Evolutionary conservation across 495 filamentous ascomycete genomes (phyloP), one percentile per base, ranked within the genome.

Genomic region (Chlorociboria aeruginascens): DNA sequence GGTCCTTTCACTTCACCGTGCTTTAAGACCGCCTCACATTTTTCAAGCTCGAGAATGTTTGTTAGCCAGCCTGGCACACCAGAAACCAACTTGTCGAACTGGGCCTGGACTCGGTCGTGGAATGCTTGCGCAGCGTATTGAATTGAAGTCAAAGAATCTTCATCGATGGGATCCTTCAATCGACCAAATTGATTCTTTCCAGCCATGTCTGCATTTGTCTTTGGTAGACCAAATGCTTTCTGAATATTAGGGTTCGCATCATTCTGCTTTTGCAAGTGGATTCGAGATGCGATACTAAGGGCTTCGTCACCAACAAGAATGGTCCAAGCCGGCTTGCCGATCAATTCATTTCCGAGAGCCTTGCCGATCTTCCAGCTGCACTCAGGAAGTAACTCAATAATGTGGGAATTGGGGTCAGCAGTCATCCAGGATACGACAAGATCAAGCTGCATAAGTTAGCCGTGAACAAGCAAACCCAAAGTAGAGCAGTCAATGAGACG

Each of bases 371-470:
- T 33, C 6, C 52, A 31, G 9, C 39, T 35, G 1, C 39, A 46
- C 36, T 58, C 56, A 3, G 56, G 56, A 1, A 55, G 40, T 8
- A 55, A 46, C 34, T 58, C 52, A 14, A 55, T 49, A 17, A 58
- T 40, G 6, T 14, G n/a, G 20, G 43, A 44, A 43, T 58, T 54
- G 0, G 37, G 50, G 11, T 50, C 44, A 6, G 11, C 29, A 1
- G 44, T 3, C 10, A 52, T 25, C 56, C 56, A 58, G 8, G 38
- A 40, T 6, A 37, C 13, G 20, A 58, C 40, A 16, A 25, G 17
- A 34, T 53, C 56, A n/a, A 32, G 39, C 53, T 56, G 25, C 30
- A 31, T 9, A 13, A 44, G 29, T 44, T 13, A 44, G 42, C 28
- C 29, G 6, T 8, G 9, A 25, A 25, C 20, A 25, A 25, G 20